These are phyloP conservation scores for Tylopilus sp. DNA, from an alignment of 768 basidiomycete genomes.

Conservation along the genomic window DNA sequence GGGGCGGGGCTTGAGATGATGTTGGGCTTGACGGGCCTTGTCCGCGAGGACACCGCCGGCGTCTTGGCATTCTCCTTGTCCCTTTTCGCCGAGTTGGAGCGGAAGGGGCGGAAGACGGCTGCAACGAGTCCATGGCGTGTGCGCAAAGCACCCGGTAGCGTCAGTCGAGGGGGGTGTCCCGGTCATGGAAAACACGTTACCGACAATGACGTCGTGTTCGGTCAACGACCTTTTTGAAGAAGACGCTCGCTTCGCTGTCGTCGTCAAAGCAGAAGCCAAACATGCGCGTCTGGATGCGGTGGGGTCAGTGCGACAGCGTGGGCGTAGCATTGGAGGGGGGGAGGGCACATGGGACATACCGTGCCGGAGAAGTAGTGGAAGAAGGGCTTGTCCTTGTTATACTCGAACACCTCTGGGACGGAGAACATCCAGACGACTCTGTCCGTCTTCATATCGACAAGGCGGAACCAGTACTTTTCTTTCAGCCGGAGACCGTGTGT, in stretches of 20 bases:
- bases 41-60: slow-evolving; percentile 36
- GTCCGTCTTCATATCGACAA: slow-evolving; percentile 53
- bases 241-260: slow-evolving; percentile 53
- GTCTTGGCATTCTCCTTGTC: slow-evolving; percentile 23
- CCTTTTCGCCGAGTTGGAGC: slow-evolving; percentile 26
- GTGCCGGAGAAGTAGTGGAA: slow-evolving; percentile 88
- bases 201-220: slow-evolving; percentile 44
- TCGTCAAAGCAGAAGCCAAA: slow-evolving; percentile 59
- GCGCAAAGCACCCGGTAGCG: no score
- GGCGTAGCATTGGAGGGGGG: no score
- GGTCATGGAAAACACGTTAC: neutral
- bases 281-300: slow-evolving; percentile 36
- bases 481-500: slow-evolving; percentile 27
- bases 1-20: slow-evolving; percentile 58
- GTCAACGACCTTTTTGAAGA: slow-evolving; percentile 59
- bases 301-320: neutral
- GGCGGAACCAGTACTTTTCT: slow-evolving; percentile 58
- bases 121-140: no score
- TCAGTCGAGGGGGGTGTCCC: neutral
- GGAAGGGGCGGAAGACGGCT: slow-evolving; percentile 30
- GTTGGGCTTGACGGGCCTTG: slow-evolving; percentile 28
- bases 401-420: slow-evolving; percentile 58
- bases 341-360: no score
- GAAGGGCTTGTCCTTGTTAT: slow-evolving; percentile 83
- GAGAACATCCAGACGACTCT: slow-evolving; percentile 69